Evolutionary conservation across 805 yeast genomes (phyloP), one percentile per base, ranked within the genome.

Genomic region (Diddensiella santjacobensis): DNA sequence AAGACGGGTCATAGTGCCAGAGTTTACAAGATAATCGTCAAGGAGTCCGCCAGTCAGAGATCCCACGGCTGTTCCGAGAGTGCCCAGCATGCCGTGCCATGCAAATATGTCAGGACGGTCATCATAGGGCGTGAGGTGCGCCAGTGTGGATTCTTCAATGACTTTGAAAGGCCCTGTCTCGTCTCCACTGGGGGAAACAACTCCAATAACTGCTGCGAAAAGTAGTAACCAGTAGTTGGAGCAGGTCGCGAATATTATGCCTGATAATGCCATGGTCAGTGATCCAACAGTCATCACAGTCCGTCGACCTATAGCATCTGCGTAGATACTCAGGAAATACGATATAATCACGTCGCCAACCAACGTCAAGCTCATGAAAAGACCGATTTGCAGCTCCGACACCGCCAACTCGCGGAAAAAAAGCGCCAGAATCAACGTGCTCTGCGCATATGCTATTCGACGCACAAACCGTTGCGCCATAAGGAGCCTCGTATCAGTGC

Each of bases 81-180:
- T 77, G 0, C 86, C 82, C 40, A 83, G 68, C 22, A 86, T 64
- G 31, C 85, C 82, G 60, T 87, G 87, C 56, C 83, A 70, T 0
- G 93, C 93, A 69, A 80, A 87, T 2, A 87, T 70, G 54, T 80
- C 86, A 0, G 95, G 83, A 40, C 95, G 71, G 17, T 55, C 48
- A 1, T 52, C 55, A 17, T 42, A 39, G 1, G 48, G 43, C 0
- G 95, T 83, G 53, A 88, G 67, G 64, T 86, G 91, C 0, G 96
- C 93, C 43, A 88, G 71, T 35, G 86, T 75, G 1, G 91, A 81
- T 60, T 87, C 96, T 63, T 88, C 96, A 23, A 88, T 80, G 0
- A 93, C 79, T 60, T 85, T 83, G 65, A 88, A 88, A 0, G 96
- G 96, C 0, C 96, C 96, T 0, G 90, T 87, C 60, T 88, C 96